A percentile compares a stretch with the other conserved stretches of the same genome.
phyloP scores from a whole-genome alignment of 345 rosid species.

The Turritis glabra region DNA sequence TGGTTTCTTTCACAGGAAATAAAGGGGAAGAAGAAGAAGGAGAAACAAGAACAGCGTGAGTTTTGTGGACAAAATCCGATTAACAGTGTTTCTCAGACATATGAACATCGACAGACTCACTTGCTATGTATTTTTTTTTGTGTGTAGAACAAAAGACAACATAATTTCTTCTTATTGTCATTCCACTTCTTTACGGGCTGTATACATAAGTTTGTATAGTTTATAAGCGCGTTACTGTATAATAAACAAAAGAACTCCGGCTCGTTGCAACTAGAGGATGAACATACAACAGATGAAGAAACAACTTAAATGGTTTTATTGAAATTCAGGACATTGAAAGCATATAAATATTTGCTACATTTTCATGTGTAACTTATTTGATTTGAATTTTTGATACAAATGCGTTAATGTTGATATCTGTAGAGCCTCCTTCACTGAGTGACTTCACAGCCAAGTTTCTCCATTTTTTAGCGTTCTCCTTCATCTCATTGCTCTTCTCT shows the following conservation, averaged over 20 bases:
- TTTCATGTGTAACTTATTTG: background rate
- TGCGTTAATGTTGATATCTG: constrained; percentile 47
- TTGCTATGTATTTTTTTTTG: constrained; percentile 5
- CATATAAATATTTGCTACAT: background rate
- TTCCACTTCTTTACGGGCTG: background rate
- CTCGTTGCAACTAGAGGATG: no score
- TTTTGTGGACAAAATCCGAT: background rate
- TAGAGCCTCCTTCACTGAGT: constrained; percentile 52
- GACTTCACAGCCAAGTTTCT: constrained; percentile 50
- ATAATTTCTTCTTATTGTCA: background rate
- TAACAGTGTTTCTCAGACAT: background rate
- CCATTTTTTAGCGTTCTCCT: constrained; percentile 48
- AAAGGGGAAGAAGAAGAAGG: constrained; percentile 4
- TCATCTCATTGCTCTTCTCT: constrained; percentile 46
- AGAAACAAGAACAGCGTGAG: constrained; percentile 17
- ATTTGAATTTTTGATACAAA: constrained; percentile 38
- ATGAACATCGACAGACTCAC: constrained; percentile 16
- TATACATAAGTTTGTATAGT: constrained; percentile 16
- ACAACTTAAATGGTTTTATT: background rate
- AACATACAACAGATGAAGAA: constrained; percentile 15
- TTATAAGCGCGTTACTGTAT: constrained; percentile 3
- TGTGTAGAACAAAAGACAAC: constrained; percentile 23
- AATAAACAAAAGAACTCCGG: background rate
- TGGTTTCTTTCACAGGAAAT: constrained; percentile 31
- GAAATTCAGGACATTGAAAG: background rate